Base-by-base conservation (phyloP, 371 early-diverging fungal genomes). In the Phascolomyces articulosus region DNA sequence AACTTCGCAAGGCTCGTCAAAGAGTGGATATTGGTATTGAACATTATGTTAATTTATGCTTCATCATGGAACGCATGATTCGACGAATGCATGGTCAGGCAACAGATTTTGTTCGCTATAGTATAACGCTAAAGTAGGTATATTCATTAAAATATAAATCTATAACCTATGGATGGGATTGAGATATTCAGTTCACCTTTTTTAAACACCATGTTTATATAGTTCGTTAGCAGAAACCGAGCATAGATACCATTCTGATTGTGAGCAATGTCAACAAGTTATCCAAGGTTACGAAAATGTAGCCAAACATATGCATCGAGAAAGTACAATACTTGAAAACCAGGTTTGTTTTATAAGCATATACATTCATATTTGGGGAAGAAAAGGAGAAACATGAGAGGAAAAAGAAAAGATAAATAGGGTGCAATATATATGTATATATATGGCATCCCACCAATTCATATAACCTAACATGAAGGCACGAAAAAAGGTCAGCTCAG, bases 41-140 rank as follows among this genome's bases (percentile, higher is more conserved):
- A 13, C 87, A 90, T 64, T 89, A 87, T 64, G 71, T 83, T 20
- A 85, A 86, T 53, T 73, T 89, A 58, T 89, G 88, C 38, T 74
- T 77, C 58, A 73, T 90, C 31, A 86, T 89, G 88, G 90, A 91
- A 51, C 75, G 88, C 18, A 82, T 88, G 63, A 85, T 89, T 28
- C 78, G 87, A 58, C 73, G 89, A 10, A 84, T 83, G 70, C 88
- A 90, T 70, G 90, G 88, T 44, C 83, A 77, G 40, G 85, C 87
- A 10, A 76, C 79, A 9, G 86, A 86, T 72, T 84, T 75, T 60
- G 80, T 79, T 44, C 85, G 87, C 16, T 85, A 80, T 57, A 78
- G 85, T 23, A 80, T 84, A 54, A 78, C 82, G 9, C 65, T 86
- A 24, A 86, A 80, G 87, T 85, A 79, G 58, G 77, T 28, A 9